Conservation (phyloP, 1,284 basidiomycete species). For the Limonomyces culmigenus region DNA sequence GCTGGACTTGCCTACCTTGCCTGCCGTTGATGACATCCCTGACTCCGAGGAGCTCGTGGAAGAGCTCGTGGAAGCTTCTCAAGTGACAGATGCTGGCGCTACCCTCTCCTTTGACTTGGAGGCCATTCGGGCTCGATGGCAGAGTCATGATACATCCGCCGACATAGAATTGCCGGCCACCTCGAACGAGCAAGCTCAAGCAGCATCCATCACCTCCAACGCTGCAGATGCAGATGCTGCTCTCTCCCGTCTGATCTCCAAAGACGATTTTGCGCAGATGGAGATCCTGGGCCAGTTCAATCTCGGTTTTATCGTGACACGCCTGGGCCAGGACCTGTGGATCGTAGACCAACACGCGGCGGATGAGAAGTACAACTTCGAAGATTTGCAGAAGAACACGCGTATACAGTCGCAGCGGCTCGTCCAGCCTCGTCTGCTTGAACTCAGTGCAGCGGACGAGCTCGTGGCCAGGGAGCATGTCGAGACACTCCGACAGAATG, state of each 20-base stretch:
- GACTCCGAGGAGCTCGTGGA: too few species aligned
- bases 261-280: conserved; percentile 80
- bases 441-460: conserved; percentile 85
- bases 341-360: conserved; percentile 84
- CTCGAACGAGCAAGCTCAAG: too few species aligned
- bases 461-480: conserved; percentile 78
- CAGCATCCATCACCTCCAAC: too few species aligned
- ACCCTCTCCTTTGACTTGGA: too few species aligned
- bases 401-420: conserved; percentile 78
- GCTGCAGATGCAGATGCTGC: conserved; percentile 43
- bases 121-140: too few species aligned
- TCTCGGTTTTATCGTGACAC: conserved; percentile 83
- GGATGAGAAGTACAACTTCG: conserved; percentile 98
- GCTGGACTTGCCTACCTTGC: too few species aligned
- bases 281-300: conserved; percentile 90
- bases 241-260: conserved; percentile 76
- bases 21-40: too few species aligned
- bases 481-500: conserved; percentile 68
- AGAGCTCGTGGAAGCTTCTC: too few species aligned
- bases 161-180: too few species aligned
- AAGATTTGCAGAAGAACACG: conserved; percentile 79
- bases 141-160: too few species aligned
- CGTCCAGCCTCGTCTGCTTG: conserved; percentile 63
- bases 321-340: conserved; percentile 76
- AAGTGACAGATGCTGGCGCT: too few species aligned